Conservation (phyloP, 768 basidiomycete genomes). For the Panaeolus cyanescens region DNA sequence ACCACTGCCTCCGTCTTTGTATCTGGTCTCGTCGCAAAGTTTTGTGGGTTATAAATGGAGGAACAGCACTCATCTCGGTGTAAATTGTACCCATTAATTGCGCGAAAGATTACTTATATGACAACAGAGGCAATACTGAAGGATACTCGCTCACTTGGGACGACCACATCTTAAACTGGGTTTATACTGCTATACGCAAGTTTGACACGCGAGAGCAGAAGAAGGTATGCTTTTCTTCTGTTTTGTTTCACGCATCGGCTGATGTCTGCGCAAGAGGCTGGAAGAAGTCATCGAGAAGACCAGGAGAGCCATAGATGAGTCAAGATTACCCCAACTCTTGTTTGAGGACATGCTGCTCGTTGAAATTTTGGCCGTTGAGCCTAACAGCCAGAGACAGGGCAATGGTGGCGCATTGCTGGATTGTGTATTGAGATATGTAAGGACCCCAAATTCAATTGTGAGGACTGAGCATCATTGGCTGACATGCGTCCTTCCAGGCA, state of each 20-base stretch:
- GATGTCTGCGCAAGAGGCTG: slow-evolving; percentile 15
- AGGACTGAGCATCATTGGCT: not conserved
- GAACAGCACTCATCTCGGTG: not conserved
- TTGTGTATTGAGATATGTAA: not conserved
- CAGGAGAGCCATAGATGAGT: not conserved
- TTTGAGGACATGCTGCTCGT: slow-evolving; percentile 31
- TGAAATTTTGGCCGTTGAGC: slow-evolving; percentile 28
- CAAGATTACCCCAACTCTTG: slow-evolving; percentile 18
- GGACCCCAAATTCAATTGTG: slow-evolving; percentile 7
- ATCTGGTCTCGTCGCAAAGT: not conserved
- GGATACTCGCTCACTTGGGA: not conserved
- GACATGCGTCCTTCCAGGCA: slow-evolving; percentile 19
- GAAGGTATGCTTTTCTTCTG: slow-evolving; percentile 9
- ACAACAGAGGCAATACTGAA: not conserved
- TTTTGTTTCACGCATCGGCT: not conserved
- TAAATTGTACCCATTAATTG: not conserved
- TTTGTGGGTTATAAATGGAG: not conserved
- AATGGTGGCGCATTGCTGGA: slow-evolving; percentile 30
- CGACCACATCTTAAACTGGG: not conserved
- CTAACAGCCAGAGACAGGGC: slow-evolving; percentile 25
- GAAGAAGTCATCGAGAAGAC: slow-evolving; percentile 18
- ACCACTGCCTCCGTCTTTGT: not conserved
- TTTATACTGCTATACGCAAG: not conserved
- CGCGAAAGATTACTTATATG: not conserved
- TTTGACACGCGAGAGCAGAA: slow-evolving; percentile 12